Evolutionary conservation across 768 basidiomycete genomes (phyloP), one percentile per base, ranked within the genome.

Genomic region (Sistotremastrum suecicum): DNA sequence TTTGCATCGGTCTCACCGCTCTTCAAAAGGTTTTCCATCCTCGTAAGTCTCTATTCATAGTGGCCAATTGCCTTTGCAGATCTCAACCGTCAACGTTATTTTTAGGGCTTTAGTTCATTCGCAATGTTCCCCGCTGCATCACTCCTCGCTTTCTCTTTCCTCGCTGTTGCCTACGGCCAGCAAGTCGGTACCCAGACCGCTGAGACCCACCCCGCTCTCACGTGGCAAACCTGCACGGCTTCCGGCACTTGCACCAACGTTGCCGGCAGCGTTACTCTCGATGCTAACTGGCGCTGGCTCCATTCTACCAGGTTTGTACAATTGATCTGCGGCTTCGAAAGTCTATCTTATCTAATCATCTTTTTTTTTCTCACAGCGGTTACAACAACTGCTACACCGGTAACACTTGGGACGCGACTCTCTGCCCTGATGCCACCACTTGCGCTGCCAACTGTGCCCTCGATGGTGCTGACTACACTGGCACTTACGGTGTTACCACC

Each of bases 141-240:
- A 58, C 63, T 71, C 53, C 39, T 65, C 56, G 51, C 64, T 45
- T 61, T 68, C 53, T 59, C 68, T 37, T 52, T 59, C 48, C 48
- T 60, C 49, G 59, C 72, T 42, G 62, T 67, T 46, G 71, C 58
- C n/a, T 62, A 57, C 48, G 74, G 60, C 51, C 74, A 76, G 54
- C 72, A 74, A 48, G 64, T 67, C 46, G 75, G 74, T 53, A 74
- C 69, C 7, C 51, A 60, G 37, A 62, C 58, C 32, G 59, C 73
- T 4, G 75, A 76, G 55, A 65, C 46, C 47, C 72, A 75, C 59
- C 74, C 75, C n/a, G 32, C 58, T 8, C 59, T 76, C 38, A 54
- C 67, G 39, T 66, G 61, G 56, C 62, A 69, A 53, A 63, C 68
- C 48, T 76, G 75, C 58, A 68, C 72, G 10, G 57, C 63, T 39